A percentile compares a stretch with the other conserved stretches of the same genome.
phyloP scores from a whole-genome alignment of 352 stramenopile species.

The Phytopythium boreale region DNA sequence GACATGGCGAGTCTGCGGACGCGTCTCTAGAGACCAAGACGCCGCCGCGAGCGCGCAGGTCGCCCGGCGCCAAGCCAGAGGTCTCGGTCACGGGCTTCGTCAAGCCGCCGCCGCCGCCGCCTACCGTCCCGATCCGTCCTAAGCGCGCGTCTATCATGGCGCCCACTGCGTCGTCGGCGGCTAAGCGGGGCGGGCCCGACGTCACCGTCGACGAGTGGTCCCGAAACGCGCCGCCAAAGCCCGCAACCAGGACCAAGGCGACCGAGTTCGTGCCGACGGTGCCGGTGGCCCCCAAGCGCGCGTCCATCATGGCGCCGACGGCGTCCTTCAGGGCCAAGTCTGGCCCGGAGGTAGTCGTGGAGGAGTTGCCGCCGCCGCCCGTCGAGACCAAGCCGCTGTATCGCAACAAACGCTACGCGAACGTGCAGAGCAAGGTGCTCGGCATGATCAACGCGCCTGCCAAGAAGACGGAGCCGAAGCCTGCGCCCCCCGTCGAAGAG shows the following conservation, averaged over 20 bases:
- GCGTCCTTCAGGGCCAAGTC: constrained; percentile 34
- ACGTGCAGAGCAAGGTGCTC: constrained; percentile 53
- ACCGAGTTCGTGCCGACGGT: constrained; percentile 9
- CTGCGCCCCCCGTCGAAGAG: not conserved
- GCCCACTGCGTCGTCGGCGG: constrained; percentile 25
- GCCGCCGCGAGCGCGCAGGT: not conserved
- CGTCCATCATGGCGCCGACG: constrained; percentile 30
- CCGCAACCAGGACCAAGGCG: not conserved
- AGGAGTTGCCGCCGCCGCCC: not conserved
- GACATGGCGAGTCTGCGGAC: not conserved
- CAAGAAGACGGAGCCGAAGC: not conserved
- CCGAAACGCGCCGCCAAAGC: constrained; percentile 4
- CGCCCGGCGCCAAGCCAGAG: not conserved
- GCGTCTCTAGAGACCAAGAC: not conserved
- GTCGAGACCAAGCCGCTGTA: constrained; percentile 10
- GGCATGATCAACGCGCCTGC: constrained; percentile 19
- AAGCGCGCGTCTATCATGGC: constrained; percentile 33
- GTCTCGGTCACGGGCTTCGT: constrained; percentile 17
- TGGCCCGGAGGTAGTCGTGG: constrained; percentile 7
- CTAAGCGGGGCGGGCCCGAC: constrained; percentile 11
- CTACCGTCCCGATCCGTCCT: constrained; percentile 21
- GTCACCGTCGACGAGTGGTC: not conserved
- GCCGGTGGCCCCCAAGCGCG: constrained; percentile 22
- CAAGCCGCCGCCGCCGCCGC: constrained; percentile 17
- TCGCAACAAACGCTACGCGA: constrained; percentile 40